Base-by-base conservation (phyloP, 2,329 filamentous ascomycete species). In the Sordariomycetes sp. region DNA sequence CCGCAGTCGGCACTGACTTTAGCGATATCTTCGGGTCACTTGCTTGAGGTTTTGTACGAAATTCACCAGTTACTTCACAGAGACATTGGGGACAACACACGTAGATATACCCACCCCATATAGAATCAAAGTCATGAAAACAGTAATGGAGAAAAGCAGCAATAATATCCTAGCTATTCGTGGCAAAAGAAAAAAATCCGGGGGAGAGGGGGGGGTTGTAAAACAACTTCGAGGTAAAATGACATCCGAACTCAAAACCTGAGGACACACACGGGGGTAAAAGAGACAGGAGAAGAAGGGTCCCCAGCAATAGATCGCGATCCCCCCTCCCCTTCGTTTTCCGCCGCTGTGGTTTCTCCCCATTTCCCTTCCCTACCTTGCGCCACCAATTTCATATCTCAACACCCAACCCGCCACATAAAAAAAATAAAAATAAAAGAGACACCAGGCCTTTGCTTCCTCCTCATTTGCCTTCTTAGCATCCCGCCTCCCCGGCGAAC, bases 1-100 rank as follows among this genome's bases (percentile, higher is more conserved):
- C 75, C 6, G 83, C 91, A 4, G 35, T 28, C 46, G 54, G 35
- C 25, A 60, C 59, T 6, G 55, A 59, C 18, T 55, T 60, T 22
- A 59, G 59, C 43, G 59, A 59, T 66, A 70, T 93, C 25, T 94
- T 94, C 66, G 79, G 77, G 57, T 79, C 79, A 11, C 69, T 89
- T 32, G 32, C 55, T 25, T 57, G 37, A 57, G n/a, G n/a, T 32
- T 14, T 40, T 11, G 4, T 40, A 40, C 18, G 14, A 3, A n/a
- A 14, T n/a, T 46, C n/a, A n/a, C n/a, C 5, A 46, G 18, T 46
- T 18, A 46, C 40, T 16, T 46, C 40, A 4, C 16, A 46, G 6
- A n/a, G 25, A 37, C 18, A 54, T 40, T 22, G 28, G n/a, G 20
- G 24, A 24, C 34, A 55, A 40, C 54, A 55, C 35, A 46, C 28